Evolutionary conservation across 805 yeast genomes (phyloP), one percentile per base, ranked within the genome.

Genomic region (Yamadazyma insecticola): DNA sequence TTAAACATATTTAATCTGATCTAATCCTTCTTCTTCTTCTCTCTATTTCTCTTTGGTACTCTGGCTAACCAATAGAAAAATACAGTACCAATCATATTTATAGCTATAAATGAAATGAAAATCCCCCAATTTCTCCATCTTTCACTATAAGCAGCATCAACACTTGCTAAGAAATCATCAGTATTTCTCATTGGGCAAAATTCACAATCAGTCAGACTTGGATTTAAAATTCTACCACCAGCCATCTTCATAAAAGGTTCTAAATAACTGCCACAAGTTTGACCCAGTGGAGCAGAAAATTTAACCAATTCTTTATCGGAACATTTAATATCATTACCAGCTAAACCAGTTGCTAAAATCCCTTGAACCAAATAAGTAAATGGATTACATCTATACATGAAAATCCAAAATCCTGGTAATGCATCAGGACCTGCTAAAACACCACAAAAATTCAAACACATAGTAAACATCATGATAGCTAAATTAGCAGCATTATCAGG

Each of bases 331-430:
- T 64, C 20, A 8, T 54, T 43, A 35, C 51, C 45, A 9, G 63
- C 58, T 28, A 56, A 50, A 7, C 56, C 55, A 16, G 54, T 45
- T 3, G 55, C 26, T 30, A 58, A 53, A 43, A 76, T 51, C 24
- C 76, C 78, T 73, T 80, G 50, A 33, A 81, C 61, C 60, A 80
- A 67, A 45, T 81, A 83, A 1, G 87, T 78, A 40, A 80, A 60
- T 12, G 92, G 40, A 76, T 72, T 68, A 13, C 66, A 72, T 52
- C 89, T 68, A 67, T 81, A 83, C 86, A 83, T 78, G 68, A 81
- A 82, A 26, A 71, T 62, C 89, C 90, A 76, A 56, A 48, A 65
- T 30, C 47, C 44, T 15, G 50, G 55, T 41, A 44, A 62, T 42
- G 46, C 48, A 53, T 37, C 45, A 4, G 45, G 44, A 42, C 55